Conservation (phyloP, 1,284 basidiomycete species). For the Puccinia horiana region DNA sequence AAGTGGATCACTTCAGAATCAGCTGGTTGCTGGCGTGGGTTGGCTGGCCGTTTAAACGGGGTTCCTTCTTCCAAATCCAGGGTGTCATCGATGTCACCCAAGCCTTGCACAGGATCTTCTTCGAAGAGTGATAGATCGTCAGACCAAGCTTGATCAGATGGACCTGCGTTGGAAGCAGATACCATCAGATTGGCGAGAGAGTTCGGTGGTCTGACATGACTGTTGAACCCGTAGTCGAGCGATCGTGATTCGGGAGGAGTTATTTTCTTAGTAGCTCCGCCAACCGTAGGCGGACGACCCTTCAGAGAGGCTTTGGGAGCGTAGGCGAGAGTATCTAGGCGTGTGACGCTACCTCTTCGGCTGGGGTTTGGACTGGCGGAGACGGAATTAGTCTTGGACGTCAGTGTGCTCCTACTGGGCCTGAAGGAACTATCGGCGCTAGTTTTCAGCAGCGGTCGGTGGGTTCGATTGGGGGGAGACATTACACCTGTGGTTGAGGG, state of each 20-base stretch:
- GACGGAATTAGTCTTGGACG: constrained; percentile 14
- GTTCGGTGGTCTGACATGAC: constrained; percentile 2
- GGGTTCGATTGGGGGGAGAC: constrained; percentile 5
- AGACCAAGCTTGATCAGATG: constrained; percentile 26
- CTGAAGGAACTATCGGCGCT: not conserved
- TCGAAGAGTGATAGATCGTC: constrained; percentile 38
- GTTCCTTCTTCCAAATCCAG: constrained; percentile 31
- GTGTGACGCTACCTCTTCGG: constrained; percentile 19
- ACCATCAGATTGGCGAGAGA: not conserved
- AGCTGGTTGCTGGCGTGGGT: not conserved
- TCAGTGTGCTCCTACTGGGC: not conserved
- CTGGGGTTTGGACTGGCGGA: not conserved
- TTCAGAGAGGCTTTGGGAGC: not conserved
- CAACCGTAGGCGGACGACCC: not conserved
- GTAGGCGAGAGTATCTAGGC: not conserved
- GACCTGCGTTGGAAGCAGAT: not conserved
- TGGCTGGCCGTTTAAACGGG: not conserved
- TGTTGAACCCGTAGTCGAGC: not conserved
- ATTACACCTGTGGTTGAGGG: not conserved
- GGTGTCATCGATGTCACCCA: constrained; percentile 10
- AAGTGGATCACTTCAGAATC: not conserved
- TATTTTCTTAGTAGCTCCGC: not conserved
- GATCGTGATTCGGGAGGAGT: not conserved
- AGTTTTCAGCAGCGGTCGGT: constrained; percentile 3
- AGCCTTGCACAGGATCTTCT: constrained; percentile 33